phyloP scores from a whole-genome alignment of 306 rosid genomes.

The Senna tora region DNA sequence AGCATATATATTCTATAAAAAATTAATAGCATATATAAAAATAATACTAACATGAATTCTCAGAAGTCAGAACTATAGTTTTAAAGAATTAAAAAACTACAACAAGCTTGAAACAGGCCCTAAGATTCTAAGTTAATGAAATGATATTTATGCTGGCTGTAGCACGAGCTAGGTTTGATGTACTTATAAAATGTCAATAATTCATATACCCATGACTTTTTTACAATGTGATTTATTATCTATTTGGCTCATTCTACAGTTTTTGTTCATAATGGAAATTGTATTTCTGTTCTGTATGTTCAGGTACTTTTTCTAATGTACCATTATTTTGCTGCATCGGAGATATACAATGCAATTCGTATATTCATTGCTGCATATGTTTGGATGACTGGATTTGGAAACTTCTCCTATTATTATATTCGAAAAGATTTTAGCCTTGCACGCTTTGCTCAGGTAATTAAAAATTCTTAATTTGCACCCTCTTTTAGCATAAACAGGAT shows the following conservation, averaged over 20 bases:
- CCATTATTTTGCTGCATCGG: slow-evolving; percentile 95
- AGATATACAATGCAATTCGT: slow-evolving; percentile 97
- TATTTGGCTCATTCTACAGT: slow-evolving; percentile 15
- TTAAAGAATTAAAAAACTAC: too few species aligned
- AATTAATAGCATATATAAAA: too few species aligned
- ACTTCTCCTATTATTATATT: slow-evolving; percentile 93
- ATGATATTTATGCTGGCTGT: slow-evolving; percentile 9
- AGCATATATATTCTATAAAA: too few species aligned
- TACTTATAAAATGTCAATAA: slow-evolving; percentile 30
- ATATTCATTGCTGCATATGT: slow-evolving; percentile 98
- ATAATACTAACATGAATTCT: too few species aligned
- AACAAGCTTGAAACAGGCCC: too few species aligned
- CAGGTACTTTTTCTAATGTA: slow-evolving; percentile 98
- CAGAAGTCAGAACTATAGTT: too few species aligned
- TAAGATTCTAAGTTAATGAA: slow-evolving; percentile 31
- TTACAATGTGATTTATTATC: slow-evolving; percentile 9
- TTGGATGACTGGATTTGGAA: slow-evolving; percentile 99
- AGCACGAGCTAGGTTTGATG: slow-evolving; percentile 2
- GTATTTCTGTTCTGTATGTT: slow-evolving; percentile 28
- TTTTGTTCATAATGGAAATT: slow-evolving; percentile 10
- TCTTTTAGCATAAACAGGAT: neutral
- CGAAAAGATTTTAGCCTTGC: slow-evolving; percentile 93
- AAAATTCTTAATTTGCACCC: neutral
- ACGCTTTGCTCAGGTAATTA: slow-evolving; percentile 91
- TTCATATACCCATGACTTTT: slow-evolving; percentile 24